Percentiles rank a stretch among this genome's conserved stretches.
These are phyloP conservation scores for Buxus sempervirens DNA, from an alignment of 164 flowering plant species.

Conservation along the genomic window DNA sequence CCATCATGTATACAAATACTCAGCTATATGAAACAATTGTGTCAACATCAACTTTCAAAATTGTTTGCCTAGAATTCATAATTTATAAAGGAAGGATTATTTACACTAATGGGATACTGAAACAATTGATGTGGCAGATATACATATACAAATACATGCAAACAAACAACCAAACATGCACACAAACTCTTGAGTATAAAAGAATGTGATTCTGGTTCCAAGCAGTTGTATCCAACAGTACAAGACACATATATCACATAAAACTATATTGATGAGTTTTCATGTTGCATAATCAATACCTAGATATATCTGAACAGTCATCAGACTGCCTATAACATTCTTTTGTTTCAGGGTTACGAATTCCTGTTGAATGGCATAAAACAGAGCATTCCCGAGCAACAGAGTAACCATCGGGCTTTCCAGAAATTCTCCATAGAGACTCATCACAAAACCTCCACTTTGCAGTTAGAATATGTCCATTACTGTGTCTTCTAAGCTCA, in stretches of 20 bases:
- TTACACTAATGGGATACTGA: neutral
- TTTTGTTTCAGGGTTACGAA: slow-evolving; percentile 42
- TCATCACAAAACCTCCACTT: slow-evolving; percentile 27
- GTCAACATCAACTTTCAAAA: neutral
- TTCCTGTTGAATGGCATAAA: slow-evolving; percentile 45
- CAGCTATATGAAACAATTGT: neutral
- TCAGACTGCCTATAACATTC: slow-evolving; percentile 33
- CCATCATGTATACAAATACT: neutral
- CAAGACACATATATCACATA: neutral
- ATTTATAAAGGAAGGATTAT: neutral
- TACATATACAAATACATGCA: no score
- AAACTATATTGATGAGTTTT: neutral
- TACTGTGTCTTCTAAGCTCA: slow-evolving; percentile 29
- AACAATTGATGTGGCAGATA: neutral
- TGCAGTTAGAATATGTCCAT: slow-evolving; percentile 24
- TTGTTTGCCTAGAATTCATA: neutral
- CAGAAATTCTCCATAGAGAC: slow-evolving; percentile 19
- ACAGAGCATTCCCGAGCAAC: slow-evolving; percentile 28
- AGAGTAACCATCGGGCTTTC: slow-evolving; percentile 26
- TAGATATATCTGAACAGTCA: slow-evolving; percentile 39
- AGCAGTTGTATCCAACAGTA: no score
- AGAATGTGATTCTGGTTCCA: no score
- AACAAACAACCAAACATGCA: no score
- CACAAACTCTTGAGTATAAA: no score
- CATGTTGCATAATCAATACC: slow-evolving; percentile 26